Percentiles rank a stretch among this genome's conserved stretches.
Evolutionary conservation across 345 rosid genomes (phyloP).

Genomic region (Lumnitzera littorea): DNA sequence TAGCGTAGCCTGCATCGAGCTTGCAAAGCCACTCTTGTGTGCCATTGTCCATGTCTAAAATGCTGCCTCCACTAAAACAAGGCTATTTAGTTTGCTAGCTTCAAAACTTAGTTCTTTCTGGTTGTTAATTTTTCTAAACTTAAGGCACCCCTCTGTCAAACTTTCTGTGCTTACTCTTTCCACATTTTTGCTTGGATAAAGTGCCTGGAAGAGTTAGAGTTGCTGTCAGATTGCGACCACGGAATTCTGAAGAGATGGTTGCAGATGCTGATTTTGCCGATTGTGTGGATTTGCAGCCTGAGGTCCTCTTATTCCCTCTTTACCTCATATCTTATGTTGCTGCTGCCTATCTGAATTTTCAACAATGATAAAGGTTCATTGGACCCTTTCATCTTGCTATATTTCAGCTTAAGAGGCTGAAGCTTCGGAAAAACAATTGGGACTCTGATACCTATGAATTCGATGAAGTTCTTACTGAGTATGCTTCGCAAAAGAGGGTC

Average conservation of each 20-base stretch:
- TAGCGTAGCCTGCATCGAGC: too few relatives aligned
- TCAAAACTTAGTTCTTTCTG: too few relatives aligned
- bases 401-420: constrained; percentile 78
- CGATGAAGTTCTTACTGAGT: constrained; percentile 92
- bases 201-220: constrained; percentile 97
- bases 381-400: constrained; percentile 5
- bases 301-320: constrained; percentile 30
- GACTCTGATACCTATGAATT: constrained; percentile 88
- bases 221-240: constrained; percentile 87
- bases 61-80: too few relatives aligned
- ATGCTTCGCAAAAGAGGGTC: constrained; percentile 92
- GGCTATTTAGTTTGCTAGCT: too few relatives aligned
- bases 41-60: too few relatives aligned
- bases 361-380: neutral
- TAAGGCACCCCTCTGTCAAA: too few relatives aligned
- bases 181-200: constrained; percentile 15
- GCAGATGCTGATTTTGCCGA: constrained; percentile 98
- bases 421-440: constrained; percentile 94
- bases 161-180: constrained; percentile 1
- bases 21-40: too few relatives aligned
- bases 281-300: constrained; percentile 92
- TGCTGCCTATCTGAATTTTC: neutral
- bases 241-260: constrained; percentile 73
- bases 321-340: constrained; percentile 3
- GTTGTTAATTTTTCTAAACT: too few relatives aligned